Conservation (phyloP, 306 rosid genomes). For the Astragalus glycyphyllos region DNA sequence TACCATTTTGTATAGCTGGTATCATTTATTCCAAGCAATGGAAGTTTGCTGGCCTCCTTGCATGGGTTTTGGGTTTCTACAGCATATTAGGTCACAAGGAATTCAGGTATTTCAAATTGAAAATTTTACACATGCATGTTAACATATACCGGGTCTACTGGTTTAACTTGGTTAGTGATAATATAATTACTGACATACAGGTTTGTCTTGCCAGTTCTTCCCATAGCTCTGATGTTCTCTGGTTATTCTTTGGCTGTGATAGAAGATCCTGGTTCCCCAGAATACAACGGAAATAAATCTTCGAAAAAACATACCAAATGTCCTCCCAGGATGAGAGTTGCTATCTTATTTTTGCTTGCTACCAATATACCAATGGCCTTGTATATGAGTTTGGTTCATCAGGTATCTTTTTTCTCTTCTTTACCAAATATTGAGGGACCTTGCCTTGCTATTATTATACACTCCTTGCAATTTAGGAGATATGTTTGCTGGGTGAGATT, state of each 20-base stretch:
- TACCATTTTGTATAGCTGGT: conserved; percentile 86
- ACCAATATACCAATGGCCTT: conserved; percentile 92
- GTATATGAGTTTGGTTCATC: conserved; percentile 97
- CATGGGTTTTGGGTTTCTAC: conserved; percentile 84
- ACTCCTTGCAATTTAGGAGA: conserved; percentile 1
- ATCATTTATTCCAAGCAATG: conserved; percentile 72
- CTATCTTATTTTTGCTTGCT: conserved; percentile 74
- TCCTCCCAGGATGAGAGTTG: conserved; percentile 55
- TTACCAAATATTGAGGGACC: background rate
- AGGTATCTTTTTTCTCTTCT: conserved; percentile 58
- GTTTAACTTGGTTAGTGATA: conserved; percentile 38
- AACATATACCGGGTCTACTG: conserved; percentile 19
- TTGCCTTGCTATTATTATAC: background rate
- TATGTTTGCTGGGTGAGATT: conserved; percentile 5
- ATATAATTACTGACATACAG: conserved; percentile 53
- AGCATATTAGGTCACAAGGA: conserved; percentile 93
- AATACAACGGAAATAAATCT: conserved; percentile 46
- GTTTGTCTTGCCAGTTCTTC: conserved; percentile 95
- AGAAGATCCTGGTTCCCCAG: conserved; percentile 45
- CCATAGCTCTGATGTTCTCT: conserved; percentile 85
- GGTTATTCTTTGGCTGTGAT: conserved; percentile 78
- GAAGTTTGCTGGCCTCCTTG: conserved; percentile 82
- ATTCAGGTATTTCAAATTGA: conserved; percentile 69
- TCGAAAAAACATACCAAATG: conserved; percentile 44
- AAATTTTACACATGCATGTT: conserved; percentile 33